phyloP scores from a whole-genome alignment of 75 land plant genomes.

The Cunninghamia lanceolata region DNA sequence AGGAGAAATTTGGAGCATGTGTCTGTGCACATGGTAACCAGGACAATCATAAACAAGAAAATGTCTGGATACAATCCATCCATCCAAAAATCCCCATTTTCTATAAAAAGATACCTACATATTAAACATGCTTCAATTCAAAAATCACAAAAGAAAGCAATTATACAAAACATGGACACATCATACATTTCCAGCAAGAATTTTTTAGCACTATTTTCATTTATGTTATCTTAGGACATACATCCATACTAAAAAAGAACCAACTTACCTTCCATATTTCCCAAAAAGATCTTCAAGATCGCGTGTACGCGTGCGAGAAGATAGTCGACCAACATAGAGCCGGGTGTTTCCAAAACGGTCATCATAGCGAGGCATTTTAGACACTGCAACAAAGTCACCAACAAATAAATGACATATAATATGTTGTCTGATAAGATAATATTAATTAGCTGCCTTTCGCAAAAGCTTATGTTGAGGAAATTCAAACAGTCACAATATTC shows the following conservation, averaged over 20 bases:
- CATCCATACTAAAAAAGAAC: neutral
- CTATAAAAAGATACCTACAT: neutral
- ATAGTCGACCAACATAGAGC: slow-evolving; percentile 78
- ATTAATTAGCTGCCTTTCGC: too few relatives aligned
- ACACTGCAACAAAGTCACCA: neutral
- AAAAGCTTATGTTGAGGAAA: too few relatives aligned
- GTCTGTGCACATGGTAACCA: neutral
- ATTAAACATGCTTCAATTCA: neutral
- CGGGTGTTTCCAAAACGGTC: slow-evolving; percentile 67
- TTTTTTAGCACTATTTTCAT: neutral
- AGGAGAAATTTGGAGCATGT: neutral
- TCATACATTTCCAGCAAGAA: neutral
- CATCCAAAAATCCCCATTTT: neutral
- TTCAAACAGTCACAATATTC: too few relatives aligned
- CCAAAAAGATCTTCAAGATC: slow-evolving; percentile 82
- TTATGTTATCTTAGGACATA: neutral
- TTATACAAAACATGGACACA: neutral
- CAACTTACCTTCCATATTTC: slow-evolving; percentile 85
- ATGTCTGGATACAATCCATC: neutral
- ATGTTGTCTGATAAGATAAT: neutral
- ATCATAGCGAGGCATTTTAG: slow-evolving; percentile 63
- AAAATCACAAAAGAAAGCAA: neutral
- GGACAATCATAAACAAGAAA: neutral
- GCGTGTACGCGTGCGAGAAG: slow-evolving; percentile 71
- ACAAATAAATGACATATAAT: neutral